Conservation (phyloP, 352 stramenopile genomes). For the Paralagenidium karlingii region DNA sequence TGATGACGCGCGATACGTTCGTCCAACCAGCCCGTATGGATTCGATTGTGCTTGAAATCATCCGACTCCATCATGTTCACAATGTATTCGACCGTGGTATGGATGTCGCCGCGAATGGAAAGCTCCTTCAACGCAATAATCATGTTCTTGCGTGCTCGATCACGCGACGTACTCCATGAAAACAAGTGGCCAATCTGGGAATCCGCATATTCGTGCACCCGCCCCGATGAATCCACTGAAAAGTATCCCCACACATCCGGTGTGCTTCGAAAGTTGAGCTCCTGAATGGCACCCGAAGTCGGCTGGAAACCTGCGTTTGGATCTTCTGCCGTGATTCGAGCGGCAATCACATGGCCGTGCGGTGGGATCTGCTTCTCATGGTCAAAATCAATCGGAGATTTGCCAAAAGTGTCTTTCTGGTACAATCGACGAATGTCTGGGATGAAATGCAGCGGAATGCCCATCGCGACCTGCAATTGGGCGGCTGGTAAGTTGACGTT, state of each 20-base stretch:
- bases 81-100: conserved; percentile 99
- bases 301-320: conserved; percentile 98
- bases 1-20: conserved; percentile 92
- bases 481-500: conserved; percentile 94
- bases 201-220: conserved; percentile 99
- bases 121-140: conserved; percentile 98
- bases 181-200: conserved; percentile 99
- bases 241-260: conserved; percentile 99
- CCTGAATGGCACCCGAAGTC: conserved; percentile 94
- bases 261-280: conserved; percentile 99
- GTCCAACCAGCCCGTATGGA: conserved; percentile 99
- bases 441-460: conserved; percentile 98
- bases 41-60: conserved; percentile 98
- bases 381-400: conserved; percentile 94
- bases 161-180: conserved; percentile 90
- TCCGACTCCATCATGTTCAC: conserved; percentile 98
- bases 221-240: conserved; percentile 96
- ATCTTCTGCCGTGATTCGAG: conserved; percentile 99
- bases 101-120: conserved; percentile 99
- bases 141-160: conserved; percentile 97
- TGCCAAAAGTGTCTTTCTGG: conserved; percentile 88
- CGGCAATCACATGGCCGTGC: conserved; percentile 96
- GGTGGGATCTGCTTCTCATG: conserved; percentile 62
- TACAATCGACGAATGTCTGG: conserved; percentile 97
- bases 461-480: conserved; percentile 99